Conservation (phyloP, 768 basidiomycete species). For the Lactarius quietus region DNA sequence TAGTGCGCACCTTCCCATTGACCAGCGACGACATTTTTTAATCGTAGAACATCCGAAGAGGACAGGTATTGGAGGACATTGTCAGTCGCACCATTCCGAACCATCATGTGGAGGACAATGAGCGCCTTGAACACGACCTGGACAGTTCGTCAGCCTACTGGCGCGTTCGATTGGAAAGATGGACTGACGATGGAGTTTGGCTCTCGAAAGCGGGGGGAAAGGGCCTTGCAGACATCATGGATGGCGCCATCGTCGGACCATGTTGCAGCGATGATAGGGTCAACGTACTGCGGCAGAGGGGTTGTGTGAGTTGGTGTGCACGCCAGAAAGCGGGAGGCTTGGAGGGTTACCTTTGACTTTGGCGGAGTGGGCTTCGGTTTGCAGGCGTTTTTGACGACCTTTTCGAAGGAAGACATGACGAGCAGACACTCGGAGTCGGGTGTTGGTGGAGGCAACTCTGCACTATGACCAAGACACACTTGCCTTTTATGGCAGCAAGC, state of each 20-base stretch:
- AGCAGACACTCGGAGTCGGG: not conserved
- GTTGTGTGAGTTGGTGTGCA: not conserved
- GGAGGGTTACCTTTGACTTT: conserved; percentile 80
- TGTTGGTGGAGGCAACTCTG: not conserved
- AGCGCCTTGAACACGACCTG: conserved; percentile 98
- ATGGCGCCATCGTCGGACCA: conserved; percentile 94
- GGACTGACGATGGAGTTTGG: conserved; percentile 81
- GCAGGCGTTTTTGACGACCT: conserved; percentile 94
- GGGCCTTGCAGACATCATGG: conserved; percentile 87
- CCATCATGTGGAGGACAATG: conserved; percentile 94
- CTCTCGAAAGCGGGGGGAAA: conserved; percentile 81
- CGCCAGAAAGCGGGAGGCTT: not conserved
- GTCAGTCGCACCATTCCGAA: conserved; percentile 94
- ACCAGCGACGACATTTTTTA: conserved; percentile 76
- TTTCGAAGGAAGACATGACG: conserved; percentile 75
- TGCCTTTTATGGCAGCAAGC: not conserved
- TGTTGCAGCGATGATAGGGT: conserved; percentile 95
- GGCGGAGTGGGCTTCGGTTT: conserved; percentile 96
- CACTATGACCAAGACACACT: not conserved
- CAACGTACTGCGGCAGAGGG: conserved; percentile 78
- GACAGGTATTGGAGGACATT: conserved; percentile 84
- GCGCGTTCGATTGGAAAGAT: conserved; percentile 6
- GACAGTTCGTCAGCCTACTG: conserved; percentile 2
- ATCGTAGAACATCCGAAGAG: conserved; percentile 71
- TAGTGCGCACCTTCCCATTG: conserved; percentile 77